A percentile compares a stretch with the other conserved stretches of the same genome.
These are phyloP conservation scores for Metarhizium guizhouense DNA, from an alignment of 2,329 filamentous ascomycete species.

Conservation along the genomic window DNA sequence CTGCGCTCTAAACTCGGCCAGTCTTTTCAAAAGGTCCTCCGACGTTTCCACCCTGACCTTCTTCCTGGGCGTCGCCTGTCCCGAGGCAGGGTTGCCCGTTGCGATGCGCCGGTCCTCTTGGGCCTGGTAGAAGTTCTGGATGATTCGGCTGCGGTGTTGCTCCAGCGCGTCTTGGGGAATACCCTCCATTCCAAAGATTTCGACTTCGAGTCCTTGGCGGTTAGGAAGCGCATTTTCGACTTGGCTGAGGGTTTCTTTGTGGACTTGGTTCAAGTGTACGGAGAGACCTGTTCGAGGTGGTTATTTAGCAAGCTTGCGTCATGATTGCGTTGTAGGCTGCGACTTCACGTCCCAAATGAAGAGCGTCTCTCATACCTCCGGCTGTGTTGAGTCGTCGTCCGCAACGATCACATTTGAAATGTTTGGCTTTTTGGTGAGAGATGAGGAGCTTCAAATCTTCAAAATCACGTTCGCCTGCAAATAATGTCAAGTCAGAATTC, in stretches of 20 bases:
- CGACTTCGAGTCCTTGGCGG: constrained; percentile 75
- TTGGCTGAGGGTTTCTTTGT: constrained; percentile 80
- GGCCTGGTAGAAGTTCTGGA: constrained; percentile 74
- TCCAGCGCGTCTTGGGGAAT: constrained; percentile 79
- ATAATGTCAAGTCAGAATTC: neutral
- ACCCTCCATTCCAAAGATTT: constrained; percentile 98
- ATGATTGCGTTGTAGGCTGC: neutral
- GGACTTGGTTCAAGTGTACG: constrained; percentile 97
- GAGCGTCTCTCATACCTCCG: constrained; percentile 57
- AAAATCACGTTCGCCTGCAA: constrained; percentile 78
- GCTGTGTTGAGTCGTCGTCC: constrained; percentile 84
- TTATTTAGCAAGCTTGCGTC: neutral
- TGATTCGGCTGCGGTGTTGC: constrained; percentile 78
- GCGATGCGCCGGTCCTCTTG: constrained; percentile 73
- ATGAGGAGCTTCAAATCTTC: constrained; percentile 95
- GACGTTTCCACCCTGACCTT: constrained; percentile 66
- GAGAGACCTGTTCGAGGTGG: constrained; percentile 57
- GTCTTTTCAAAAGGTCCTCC: constrained; percentile 69
- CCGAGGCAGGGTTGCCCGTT: constrained; percentile 75
- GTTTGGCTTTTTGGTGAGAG: constrained; percentile 97
- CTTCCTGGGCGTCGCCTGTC: constrained; percentile 51
- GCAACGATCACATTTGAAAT: constrained; percentile 95
- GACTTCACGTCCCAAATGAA: neutral
- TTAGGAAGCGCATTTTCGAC: constrained; percentile 92
- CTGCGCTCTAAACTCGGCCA: constrained; percentile 68